Evolutionary conservation across 2,329 filamentous ascomycete genomes (phyloP), one percentile per base, ranked within the genome.

Genomic region (Fusarium sp.): DNA sequence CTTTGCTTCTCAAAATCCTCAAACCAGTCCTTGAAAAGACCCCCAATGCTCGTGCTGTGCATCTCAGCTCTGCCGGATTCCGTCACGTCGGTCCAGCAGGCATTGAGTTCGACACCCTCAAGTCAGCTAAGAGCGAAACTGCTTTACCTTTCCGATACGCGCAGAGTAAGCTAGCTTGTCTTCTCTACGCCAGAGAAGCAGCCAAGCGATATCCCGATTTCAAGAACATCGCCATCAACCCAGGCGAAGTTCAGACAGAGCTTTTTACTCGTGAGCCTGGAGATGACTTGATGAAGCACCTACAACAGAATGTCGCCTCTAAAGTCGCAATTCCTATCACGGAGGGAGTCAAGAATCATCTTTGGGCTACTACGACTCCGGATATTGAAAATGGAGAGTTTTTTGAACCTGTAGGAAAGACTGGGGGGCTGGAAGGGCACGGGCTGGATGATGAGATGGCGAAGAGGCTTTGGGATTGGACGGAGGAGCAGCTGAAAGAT

Each of bases 341-440:
- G 0, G 64, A 67, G 14, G 63, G 64, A 0, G 55, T 67, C 0
- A 67, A 62, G 14, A 67, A 67, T 18, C 64, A 67, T 25, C 41
- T 67, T 8, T 67, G 63, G 55, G 64, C 46, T 9, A 39, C 46
- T 2, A 62, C 55, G 0, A 7, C 16, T 0, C 33, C 31, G 0
- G n/a, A 39, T 5, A 25, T 67, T 0, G 16, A 39, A 14, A 67
- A 14, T 16, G 64, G 63, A 0, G 55, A 62, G 2, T 67, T 67
- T 10, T 67, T 67, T 29, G 63, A 67, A 5, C 64, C 64, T 29
- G 55, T 68, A 16, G 63, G 65, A 2, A 45, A 55, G 23, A 55
- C 48, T 19, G 63, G 51, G 4, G 39, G 61, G 2, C 1, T 66
- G 23, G 38, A 68, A 9, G 64, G 33, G 0, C 37, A n/a, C 25